Conservation (phyloP, 441 rosid genomes). For the Capsella rubella region DNA sequence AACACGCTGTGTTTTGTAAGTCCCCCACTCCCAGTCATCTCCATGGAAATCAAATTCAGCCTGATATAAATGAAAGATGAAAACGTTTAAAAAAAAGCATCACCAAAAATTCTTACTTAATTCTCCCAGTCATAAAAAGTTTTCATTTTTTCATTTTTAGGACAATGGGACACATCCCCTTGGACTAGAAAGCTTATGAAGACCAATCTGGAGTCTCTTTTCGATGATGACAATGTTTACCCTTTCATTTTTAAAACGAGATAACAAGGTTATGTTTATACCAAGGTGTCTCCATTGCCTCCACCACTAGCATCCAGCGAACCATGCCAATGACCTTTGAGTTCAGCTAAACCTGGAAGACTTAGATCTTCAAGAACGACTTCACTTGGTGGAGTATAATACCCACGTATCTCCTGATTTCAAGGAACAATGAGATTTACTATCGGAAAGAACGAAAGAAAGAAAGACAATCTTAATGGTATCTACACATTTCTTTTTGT, state of each 20-base stretch:
- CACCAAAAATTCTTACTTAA: neutral
- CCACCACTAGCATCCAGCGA: constrained; percentile 99
- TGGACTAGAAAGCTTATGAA: constrained; percentile 22
- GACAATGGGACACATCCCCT: constrained; percentile 18
- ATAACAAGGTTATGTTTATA: constrained; percentile 42
- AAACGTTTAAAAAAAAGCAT: constrained; percentile 11
- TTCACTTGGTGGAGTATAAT: constrained; percentile 72
- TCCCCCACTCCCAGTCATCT: constrained; percentile 99
- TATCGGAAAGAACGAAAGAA: constrained; percentile 14
- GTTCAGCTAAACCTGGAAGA: constrained; percentile 97
- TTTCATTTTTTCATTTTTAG: neutral
- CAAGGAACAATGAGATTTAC: constrained; percentile 35
- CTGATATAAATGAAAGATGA: constrained; percentile 48
- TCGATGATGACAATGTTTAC: constrained; percentile 21
- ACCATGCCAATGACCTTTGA: constrained; percentile 93
- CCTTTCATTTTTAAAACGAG: constrained; percentile 7
- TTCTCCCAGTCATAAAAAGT: neutral
- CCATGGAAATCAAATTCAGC: constrained; percentile 99
- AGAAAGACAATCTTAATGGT: constrained; percentile 15
- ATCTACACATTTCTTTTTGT: constrained; percentile 3
- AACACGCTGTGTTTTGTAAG: constrained; percentile 91
- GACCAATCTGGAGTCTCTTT: constrained; percentile 24
- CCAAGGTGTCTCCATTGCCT: constrained; percentile 99
- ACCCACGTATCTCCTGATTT: constrained; percentile 76
- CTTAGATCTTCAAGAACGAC: constrained; percentile 78